These are phyloP conservation scores for Nyctanthes arbortristis DNA, from an alignment of 257 asterid genomes.

Conservation along the genomic window DNA sequence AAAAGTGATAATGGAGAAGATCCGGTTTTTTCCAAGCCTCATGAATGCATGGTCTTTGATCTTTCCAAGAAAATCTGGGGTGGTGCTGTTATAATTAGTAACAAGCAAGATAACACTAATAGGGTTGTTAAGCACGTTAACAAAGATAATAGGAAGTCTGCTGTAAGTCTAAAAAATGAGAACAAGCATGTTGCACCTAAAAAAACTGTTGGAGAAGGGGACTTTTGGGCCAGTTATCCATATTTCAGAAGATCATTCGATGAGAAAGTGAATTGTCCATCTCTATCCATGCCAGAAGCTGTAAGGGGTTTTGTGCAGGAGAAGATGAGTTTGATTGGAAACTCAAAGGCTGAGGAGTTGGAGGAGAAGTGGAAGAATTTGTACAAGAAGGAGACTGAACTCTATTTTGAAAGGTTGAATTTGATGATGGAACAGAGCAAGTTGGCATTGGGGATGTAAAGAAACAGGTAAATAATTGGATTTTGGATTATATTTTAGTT, in stretches of 20 bases:
- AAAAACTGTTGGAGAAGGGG: conserved; percentile 26
- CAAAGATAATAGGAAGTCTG: conserved; percentile 6
- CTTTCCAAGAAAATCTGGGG: conserved; percentile 63
- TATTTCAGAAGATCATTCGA: conserved; percentile 34
- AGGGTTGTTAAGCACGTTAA: conserved; percentile 15
- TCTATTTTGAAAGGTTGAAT: conserved; percentile 33
- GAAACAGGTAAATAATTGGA: conserved; percentile 18
- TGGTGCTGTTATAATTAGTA: neutral
- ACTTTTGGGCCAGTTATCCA: conserved; percentile 41
- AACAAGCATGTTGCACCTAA: neutral
- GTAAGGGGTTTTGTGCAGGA: conserved; percentile 27
- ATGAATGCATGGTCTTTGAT: conserved; percentile 34
- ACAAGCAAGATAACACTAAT: neutral
- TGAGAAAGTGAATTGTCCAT: conserved; percentile 5
- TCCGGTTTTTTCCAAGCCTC: conserved; percentile 45
- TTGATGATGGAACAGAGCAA: conserved; percentile 42
- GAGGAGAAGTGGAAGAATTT: conserved; percentile 66
- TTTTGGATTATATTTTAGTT: conserved; percentile 14
- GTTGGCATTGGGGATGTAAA: conserved; percentile 29
- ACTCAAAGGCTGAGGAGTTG: conserved; percentile 46
- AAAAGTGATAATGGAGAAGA: conserved; percentile 34
- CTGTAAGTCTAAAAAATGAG: conserved; percentile 19
- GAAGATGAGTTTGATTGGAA: conserved; percentile 39
- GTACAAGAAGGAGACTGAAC: conserved; percentile 37
- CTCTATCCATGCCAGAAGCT: conserved; percentile 15